Percentiles rank a stretch among this genome's conserved stretches.
Evolutionary conservation across 306 rosid species (phyloP).

Genomic region (Trifolium dubium): DNA sequence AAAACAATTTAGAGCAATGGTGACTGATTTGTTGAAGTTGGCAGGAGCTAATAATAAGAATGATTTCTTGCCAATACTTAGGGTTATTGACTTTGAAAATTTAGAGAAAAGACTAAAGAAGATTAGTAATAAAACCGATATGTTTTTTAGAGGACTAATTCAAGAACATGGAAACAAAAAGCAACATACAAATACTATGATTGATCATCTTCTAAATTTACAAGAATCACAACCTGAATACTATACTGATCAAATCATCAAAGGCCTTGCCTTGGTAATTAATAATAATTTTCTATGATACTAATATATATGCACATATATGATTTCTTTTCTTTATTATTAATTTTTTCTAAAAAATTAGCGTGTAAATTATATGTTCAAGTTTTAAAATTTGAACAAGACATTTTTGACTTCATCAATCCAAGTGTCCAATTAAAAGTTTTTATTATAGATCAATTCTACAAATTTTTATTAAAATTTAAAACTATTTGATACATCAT

Average conservation of each 20-base stretch:
- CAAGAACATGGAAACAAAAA: constrained; percentile 15
- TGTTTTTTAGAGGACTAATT: constrained; percentile 30
- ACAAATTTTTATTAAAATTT: too few species aligned
- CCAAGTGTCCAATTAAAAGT: too few species aligned
- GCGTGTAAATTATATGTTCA: too few species aligned
- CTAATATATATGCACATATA: neutral
- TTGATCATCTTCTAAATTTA: constrained; percentile 31
- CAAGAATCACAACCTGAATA: constrained; percentile 39
- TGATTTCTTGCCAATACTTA: constrained; percentile 29
- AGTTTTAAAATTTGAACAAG: too few species aligned
- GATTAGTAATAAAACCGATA: neutral
- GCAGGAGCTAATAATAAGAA: constrained; percentile 9
- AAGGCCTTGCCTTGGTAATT: constrained; percentile 36
- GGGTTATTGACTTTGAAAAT: constrained; percentile 22
- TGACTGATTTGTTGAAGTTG: constrained; percentile 14
- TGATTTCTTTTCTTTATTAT: neutral
- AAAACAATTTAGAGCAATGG: constrained; percentile 14
- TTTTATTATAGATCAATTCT: too few species aligned
- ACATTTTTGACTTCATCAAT: too few species aligned
- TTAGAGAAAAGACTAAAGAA: constrained; percentile 27
- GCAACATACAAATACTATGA: constrained; percentile 16
- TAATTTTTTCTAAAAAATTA: too few species aligned
- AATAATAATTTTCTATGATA: neutral
- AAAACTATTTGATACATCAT: too few species aligned
- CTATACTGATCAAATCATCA: constrained; percentile 38